Evolutionary conservation across 1,284 basidiomycete species (phyloP), one percentile per base, ranked within the genome.

Genomic region (Trametes polyzona): DNA sequence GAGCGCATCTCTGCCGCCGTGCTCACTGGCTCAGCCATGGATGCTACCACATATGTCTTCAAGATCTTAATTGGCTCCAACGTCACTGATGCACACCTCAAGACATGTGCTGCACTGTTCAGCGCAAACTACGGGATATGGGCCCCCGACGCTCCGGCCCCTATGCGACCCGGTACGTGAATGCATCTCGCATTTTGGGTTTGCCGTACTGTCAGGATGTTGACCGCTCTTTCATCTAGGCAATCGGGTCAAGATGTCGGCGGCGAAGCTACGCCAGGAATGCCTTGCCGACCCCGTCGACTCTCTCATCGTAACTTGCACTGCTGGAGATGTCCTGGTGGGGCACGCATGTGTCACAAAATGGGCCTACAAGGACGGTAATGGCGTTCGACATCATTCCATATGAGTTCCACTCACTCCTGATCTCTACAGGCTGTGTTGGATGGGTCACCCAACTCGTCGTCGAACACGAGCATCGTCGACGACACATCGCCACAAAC

Each of bases 391-490:
- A 11, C 16, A 39, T 11, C n/a, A 4, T 21, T 2, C 16, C 24
- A 7, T 21, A 10, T 29, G 16, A 36, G 3, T 23, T 26, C 27
- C n/a, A n/a, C n/a, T 35, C 12, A 11, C 2, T 5, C 4, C 14
- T 17, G 3, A n/a, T 24, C 9, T 37, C n/a, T n/a, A n/a, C n/a
- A 65, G 61, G 50, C 4, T 41, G 24, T 12, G 47, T 65, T 9
- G 59, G 57, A 11, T 65, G 64, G 64, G 46, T 65, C 19, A 60
- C 64, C 4, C 60, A 65, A 43, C 62, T 65, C 27, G 60, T 64
- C 26, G 62, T 65, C 27, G 44, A 58, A 23, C 23, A 10, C 14
- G 19, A 36, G 19, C 27, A 55, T 16, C 64, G 62, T 23, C 49
- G 59, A 21, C 58, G 48, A 8, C 21, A 43, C 23, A 62, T 65